Evolutionary conservation across 2,329 filamentous ascomycete genomes (phyloP).

Genomic region (Monilinia laxa): DNA sequence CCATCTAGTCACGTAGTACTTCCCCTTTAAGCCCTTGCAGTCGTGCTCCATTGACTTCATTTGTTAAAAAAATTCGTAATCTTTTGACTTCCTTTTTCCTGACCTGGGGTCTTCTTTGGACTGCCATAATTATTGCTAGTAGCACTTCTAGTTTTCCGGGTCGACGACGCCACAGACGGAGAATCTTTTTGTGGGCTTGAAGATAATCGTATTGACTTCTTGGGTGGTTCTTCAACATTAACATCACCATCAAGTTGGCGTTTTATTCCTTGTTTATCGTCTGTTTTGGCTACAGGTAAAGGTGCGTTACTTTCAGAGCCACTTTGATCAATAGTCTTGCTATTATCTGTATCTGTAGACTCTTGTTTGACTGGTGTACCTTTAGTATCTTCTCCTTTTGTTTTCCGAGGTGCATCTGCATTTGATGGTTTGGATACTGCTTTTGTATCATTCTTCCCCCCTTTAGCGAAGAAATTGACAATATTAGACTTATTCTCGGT

Average conservation of each 20-base stretch:
- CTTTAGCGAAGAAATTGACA: conserved; percentile 81
- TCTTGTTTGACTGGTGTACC: conserved; percentile 32
- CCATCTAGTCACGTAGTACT: background rate
- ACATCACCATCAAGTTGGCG: conserved; percentile 33
- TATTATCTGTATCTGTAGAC: conserved; percentile 29
- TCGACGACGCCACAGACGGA: conserved; percentile 26
- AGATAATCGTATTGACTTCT: conserved; percentile 34
- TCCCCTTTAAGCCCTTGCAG: background rate
- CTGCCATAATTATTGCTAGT: conserved; percentile 38
- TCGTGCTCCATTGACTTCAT: conserved; percentile 17
- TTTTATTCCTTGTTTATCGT: conserved; percentile 35
- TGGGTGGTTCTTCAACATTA: conserved; percentile 31
- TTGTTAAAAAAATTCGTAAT: conserved; percentile 56
- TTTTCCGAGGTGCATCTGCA: conserved; percentile 24
- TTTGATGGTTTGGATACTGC: conserved; percentile 5
- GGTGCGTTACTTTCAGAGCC: conserved; percentile 37
- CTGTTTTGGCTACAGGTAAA: conserved; percentile 32
- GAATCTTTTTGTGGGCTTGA: conserved; percentile 28
- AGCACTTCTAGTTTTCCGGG: conserved; percentile 37
- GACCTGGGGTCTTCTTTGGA: conserved; percentile 30
- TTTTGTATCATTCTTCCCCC: conserved; percentile 29
- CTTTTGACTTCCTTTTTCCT: conserved; percentile 41
- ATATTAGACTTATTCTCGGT: conserved; percentile 91
- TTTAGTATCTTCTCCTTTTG: conserved; percentile 27
- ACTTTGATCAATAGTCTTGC: conserved; percentile 34